These are phyloP conservation scores for Aspergillus clavatus DNA, from an alignment of 2,329 filamentous ascomycete genomes.

Conservation along the genomic window DNA sequence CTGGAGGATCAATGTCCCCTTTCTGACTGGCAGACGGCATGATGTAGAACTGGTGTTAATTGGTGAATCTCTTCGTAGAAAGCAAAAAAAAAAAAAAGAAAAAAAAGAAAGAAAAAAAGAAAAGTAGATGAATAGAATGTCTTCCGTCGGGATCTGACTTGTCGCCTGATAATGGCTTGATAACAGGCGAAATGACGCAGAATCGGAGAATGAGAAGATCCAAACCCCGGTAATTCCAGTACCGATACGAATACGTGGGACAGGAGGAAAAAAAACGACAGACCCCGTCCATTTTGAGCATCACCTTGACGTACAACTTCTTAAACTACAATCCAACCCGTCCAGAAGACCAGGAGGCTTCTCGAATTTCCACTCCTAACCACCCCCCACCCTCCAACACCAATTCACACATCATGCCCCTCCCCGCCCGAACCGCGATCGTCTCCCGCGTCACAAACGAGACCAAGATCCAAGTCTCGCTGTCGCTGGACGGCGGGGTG, in stretches of 20 bases:
- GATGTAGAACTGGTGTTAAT: too few species aligned
- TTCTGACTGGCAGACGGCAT: constrained; percentile 20
- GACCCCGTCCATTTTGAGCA: background rate
- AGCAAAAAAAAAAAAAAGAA: too few species aligned
- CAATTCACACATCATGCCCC: constrained; percentile 22
- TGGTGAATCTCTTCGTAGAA: too few species aligned
- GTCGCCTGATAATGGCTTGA: too few species aligned
- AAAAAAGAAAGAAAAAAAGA: constrained; percentile 17
- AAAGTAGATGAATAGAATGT: too few species aligned
- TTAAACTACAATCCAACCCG: background rate
- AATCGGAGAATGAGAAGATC: background rate
- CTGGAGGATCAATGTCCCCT: constrained; percentile 39
- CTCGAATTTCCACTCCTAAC: too few species aligned
- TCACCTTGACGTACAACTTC: too few species aligned
- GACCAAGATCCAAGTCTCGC: constrained; percentile 88
- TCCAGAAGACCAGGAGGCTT: too few species aligned
- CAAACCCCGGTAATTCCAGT: background rate
- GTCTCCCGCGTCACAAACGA: constrained; percentile 93
- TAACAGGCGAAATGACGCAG: background rate
- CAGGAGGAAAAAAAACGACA: background rate
- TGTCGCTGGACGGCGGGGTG: constrained; percentile 87
- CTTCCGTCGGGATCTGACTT: too few species aligned
- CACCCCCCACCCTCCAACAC: too few species aligned
- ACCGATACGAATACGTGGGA: background rate
- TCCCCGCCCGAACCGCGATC: constrained; percentile 65